Evolutionary conservation across 352 stramenopile genomes (phyloP), one percentile per base, ranked within the genome.

Genomic region (Phytophthora palmivora): DNA sequence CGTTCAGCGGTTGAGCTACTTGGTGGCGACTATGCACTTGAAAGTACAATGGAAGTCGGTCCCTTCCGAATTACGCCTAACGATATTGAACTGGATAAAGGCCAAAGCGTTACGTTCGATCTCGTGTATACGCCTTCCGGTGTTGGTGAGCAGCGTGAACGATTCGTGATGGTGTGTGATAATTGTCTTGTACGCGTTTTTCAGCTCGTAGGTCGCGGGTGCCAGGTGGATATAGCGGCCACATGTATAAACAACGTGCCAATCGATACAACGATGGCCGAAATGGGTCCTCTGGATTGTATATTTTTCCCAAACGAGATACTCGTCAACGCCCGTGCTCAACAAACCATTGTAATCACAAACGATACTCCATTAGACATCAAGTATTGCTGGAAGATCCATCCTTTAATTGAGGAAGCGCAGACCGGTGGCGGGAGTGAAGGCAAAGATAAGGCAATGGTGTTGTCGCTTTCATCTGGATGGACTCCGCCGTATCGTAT

Each of bases 151-250:
- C 63, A 85, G 44, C 71, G 78, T 12, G 73, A 81, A 28, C 79
- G 83, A 30, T 87, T 95, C 43, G 75, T 92, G 18, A 78, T 95
- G 69, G 82, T 95, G 19, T 95, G 84, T 49, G 82, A 95, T 73
- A 95, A 95, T 54, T 91, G 84, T 46, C 72, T 95, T 26, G 84
- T 93, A 33, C 82, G 78, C 4, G 61, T 84, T 0, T 93, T 93
- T 37, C 76, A 92, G 44, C 50, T 95, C 11, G 68, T 80, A 6
- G 86, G 86, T 9, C 78, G 81, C 6, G 77, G 84, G 1, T 92
- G 79, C 49, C 77, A 92, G 51, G 78, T 95, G 3, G 76, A 92
- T 21, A 21, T 95, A 11, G 68, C 60, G 15, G 61, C 88, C 19
- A 74, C 66, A 8, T 52, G 47, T 0, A 52, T 92, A 15, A 90